Base-by-base conservation (phyloP, 805 yeast species). In the Starmerella bombicola region DNA sequence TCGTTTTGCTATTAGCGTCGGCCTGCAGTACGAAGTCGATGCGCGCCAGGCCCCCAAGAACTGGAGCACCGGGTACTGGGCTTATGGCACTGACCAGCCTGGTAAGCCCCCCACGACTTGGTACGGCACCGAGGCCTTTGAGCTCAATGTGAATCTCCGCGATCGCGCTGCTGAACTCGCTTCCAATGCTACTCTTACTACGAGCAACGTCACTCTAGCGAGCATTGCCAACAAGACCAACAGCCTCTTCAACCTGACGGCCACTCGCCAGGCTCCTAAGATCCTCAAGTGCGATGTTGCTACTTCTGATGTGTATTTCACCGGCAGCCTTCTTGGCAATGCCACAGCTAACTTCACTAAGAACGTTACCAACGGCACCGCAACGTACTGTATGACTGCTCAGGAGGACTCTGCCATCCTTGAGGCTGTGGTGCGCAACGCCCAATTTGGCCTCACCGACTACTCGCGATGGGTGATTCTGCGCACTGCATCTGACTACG, bases 381-480 rank as follows among this genome's bases (percentile, higher is more conserved):
- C 73, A 21, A 60, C 58, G 12, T 76, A 74, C 63, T 73, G 79
- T 56, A 55, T 75, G 32, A 69, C 79, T 33, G 78, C 77, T 40
- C 80, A 75, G 57, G 82, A 76, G 57, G 82, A 76, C 55, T 71
- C 74, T 54, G 81, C 81, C 15, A 63, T 76, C 13, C 66, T 76
- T 53, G 80, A 75, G 56, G 72, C 74, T 7, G 57, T 76, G 42
- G 50, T 72, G 35, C 69, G 82, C 62, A 66, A 69, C 53, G 71
- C 70, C 45, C 62, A 61, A 44, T 64, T 62, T 49, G 78, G 76
- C 8, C 63, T 74, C 45, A 73, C 71, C 38, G 78, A 74, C 56
- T 76, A 60, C 55, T 59, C 67, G 45, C 68, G 80, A 59, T 64
- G 76, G 45, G 72, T 74, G 10, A 63, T 74, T 21, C 62, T 74